phyloP scores from a whole-genome alignment of 2,329 filamentous ascomycete species.

The Emmonsiellopsis sp. region DNA sequence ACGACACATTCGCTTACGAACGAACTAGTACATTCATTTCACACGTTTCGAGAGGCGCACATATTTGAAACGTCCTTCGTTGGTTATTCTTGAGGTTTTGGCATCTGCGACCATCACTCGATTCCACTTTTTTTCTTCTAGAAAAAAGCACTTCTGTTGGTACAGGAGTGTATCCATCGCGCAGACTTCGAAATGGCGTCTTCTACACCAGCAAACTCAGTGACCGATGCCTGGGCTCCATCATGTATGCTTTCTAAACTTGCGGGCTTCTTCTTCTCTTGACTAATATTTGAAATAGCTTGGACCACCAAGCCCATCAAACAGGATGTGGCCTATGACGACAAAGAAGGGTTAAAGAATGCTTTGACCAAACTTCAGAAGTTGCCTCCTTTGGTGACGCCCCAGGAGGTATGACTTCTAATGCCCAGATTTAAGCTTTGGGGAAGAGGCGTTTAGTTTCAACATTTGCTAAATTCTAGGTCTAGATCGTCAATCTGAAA shows the following conservation, averaged over 20 bases:
- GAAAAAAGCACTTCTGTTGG: neutral
- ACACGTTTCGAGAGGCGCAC: no score
- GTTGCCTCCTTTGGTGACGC: constrained; percentile 40
- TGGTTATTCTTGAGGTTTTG: no score
- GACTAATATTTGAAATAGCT: constrained; percentile 15
- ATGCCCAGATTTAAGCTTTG: neutral
- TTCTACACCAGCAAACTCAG: neutral
- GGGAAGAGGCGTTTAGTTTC: neutral
- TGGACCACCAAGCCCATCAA: constrained; percentile 39
- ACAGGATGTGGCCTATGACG: constrained; percentile 40
- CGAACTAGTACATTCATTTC: no score
- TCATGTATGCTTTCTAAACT: constrained; percentile 11
- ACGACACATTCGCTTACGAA: no score
- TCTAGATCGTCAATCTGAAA: constrained; percentile 64
- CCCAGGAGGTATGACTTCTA: constrained; percentile 29
- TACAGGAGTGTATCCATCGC: neutral
- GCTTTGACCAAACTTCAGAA: constrained; percentile 35
- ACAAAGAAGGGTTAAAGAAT: constrained; percentile 29
- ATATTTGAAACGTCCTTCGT: no score
- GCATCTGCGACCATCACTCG: no score
- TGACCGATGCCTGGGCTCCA: constrained; percentile 6
- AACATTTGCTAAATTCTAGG: constrained; percentile 7
- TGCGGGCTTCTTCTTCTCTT: constrained; percentile 2
- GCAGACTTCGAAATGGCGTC: neutral
- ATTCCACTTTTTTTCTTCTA: no score